A percentile compares a stretch with the other conserved stretches of the same genome.
Conservation (phyloP, 2,329 filamentous ascomycete species). For the Fusarium sarcochroum region DNA sequence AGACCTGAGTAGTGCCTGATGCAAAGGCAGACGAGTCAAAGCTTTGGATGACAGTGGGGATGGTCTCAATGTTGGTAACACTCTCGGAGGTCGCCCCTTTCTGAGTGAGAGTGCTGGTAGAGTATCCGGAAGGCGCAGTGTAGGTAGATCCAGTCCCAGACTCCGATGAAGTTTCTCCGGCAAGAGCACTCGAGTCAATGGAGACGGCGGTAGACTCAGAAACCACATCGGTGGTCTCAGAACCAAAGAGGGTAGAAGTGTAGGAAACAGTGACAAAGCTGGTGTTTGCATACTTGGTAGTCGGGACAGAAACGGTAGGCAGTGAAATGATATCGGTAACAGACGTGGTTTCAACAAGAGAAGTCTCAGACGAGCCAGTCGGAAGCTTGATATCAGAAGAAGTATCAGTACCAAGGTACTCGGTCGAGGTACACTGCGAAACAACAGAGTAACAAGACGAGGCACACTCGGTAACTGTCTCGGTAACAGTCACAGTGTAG, state of each 20-base stretch:
- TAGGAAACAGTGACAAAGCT: conserved; percentile 6
- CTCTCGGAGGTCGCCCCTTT: conserved; percentile 6
- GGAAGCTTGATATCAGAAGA: conserved; percentile 20
- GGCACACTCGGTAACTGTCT: conserved; percentile 51
- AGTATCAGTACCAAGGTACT: conserved; percentile 22
- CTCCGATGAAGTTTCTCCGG: conserved; percentile 24
- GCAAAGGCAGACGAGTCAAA: conserved; percentile 35
- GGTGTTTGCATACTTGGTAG: conserved; percentile 20
- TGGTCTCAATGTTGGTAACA: conserved; percentile 40
- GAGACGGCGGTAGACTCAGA: conserved; percentile 13
- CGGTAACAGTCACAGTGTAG: conserved; percentile 52
- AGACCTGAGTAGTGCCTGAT: conserved; percentile 13
- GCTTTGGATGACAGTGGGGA: conserved; percentile 37
- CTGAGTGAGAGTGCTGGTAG: conserved; percentile 10
- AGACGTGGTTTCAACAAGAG: conserved; percentile 4
- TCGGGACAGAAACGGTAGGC: conserved; percentile 15
- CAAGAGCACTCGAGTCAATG: conserved; percentile 23
- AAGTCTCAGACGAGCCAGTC: conserved; percentile 12
- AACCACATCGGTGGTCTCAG: not conserved
- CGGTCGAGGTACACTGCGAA: conserved; percentile 42
- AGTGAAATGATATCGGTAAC: conserved; percentile 17
- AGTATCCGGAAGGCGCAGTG: conserved; percentile 34
- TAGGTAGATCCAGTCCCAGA: conserved; percentile 8
- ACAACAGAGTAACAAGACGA: conserved; percentile 44
- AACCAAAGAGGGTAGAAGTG: not conserved